Evolutionary conservation across 23 red algal genomes (phyloP).

Genomic region (Gracilaria vermiculophylla): DNA sequence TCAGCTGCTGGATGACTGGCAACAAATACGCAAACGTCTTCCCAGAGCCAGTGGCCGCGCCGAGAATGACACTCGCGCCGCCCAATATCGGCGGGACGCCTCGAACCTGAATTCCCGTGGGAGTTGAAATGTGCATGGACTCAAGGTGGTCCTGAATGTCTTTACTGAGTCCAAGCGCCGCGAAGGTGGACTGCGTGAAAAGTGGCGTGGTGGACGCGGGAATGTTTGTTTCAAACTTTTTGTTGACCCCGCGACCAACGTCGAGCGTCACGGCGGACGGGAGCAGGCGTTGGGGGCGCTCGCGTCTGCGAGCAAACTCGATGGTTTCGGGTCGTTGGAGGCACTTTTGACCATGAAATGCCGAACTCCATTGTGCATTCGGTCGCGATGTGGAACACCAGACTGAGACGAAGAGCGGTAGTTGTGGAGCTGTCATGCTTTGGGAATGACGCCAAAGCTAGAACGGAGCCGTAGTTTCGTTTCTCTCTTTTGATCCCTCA

Average conservation of each 20-base stretch:
- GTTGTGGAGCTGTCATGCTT: background rate
- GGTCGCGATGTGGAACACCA: background rate
- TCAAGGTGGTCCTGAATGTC: constrained; percentile 21
- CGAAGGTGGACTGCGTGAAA: constrained; percentile 37
- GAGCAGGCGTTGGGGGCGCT: background rate
- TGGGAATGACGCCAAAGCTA: too few relatives aligned
- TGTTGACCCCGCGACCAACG: background rate
- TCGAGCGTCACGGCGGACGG: background rate
- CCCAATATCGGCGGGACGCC: constrained; percentile 62
- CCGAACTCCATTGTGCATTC: background rate
- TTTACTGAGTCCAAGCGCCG: constrained; percentile 44
- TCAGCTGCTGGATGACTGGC: constrained; percentile 73
- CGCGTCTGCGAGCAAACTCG: background rate
- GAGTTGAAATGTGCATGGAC: constrained; percentile 26
- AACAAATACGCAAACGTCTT: constrained; percentile 94
- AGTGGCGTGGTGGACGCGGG: constrained; percentile 16
- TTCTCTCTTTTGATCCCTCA: too few relatives aligned
- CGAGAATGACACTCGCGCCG: constrained; percentile 71
- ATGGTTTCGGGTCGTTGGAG: background rate
- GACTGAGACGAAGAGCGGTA: background rate
- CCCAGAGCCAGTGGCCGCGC: constrained; percentile 91
- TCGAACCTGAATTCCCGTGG: constrained; percentile 77
- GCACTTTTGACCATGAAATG: background rate
- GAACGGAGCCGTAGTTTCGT: too few relatives aligned
- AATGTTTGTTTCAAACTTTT: background rate